A percentile compares a stretch with the other conserved stretches of the same genome.
These are phyloP conservation scores for Daedaleopsis nitida DNA, from an alignment of 768 basidiomycete genomes.

Conservation along the genomic window DNA sequence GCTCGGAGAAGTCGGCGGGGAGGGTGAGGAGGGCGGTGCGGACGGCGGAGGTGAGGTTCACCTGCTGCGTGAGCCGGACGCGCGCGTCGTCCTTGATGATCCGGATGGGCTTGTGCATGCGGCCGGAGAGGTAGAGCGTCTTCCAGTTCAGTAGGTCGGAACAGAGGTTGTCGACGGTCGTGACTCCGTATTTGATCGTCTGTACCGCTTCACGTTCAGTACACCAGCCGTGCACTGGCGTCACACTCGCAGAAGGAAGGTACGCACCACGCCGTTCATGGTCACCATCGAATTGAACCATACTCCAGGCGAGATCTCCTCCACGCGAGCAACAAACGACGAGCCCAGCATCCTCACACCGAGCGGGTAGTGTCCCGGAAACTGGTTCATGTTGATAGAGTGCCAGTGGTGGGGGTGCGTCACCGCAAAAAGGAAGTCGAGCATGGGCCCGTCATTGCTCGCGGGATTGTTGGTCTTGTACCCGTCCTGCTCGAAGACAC, in stretches of 20 bases:
- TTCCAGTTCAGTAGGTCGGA: slow-evolving; percentile 92
- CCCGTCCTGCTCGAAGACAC: slow-evolving; percentile 92
- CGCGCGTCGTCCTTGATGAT: slow-evolving; percentile 93
- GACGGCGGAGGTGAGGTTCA: slow-evolving; percentile 89
- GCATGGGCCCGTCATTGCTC: slow-evolving; percentile 62
- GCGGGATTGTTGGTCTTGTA: slow-evolving; percentile 44
- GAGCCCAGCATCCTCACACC: slow-evolving; percentile 86
- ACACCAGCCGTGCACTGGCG: not conserved
- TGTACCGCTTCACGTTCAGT: slow-evolving; percentile 32
- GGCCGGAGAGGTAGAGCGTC: slow-evolving; percentile 89
- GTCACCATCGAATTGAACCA: slow-evolving; percentile 96
- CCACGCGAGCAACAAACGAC: slow-evolving; percentile 75
- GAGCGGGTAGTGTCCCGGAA: slow-evolving; percentile 88
- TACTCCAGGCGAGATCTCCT: slow-evolving; percentile 79
- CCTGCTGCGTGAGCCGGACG: slow-evolving; percentile 88
- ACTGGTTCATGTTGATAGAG: slow-evolving; percentile 91
- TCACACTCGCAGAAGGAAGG: not conserved
- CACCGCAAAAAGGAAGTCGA: slow-evolving; percentile 97
- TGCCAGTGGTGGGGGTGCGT: slow-evolving; percentile 94
- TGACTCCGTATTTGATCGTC: slow-evolving; percentile 97
- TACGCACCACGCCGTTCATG: slow-evolving; percentile 80
- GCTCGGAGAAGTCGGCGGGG: slow-evolving; percentile 79
- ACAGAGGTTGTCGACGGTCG: slow-evolving; percentile 87
- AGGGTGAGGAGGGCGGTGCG: slow-evolving; percentile 88
- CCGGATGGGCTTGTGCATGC: slow-evolving; percentile 96